Evolutionary conservation across 331 rosid genomes (phyloP).

Genomic region (Erythrophleum ivorense): DNA sequence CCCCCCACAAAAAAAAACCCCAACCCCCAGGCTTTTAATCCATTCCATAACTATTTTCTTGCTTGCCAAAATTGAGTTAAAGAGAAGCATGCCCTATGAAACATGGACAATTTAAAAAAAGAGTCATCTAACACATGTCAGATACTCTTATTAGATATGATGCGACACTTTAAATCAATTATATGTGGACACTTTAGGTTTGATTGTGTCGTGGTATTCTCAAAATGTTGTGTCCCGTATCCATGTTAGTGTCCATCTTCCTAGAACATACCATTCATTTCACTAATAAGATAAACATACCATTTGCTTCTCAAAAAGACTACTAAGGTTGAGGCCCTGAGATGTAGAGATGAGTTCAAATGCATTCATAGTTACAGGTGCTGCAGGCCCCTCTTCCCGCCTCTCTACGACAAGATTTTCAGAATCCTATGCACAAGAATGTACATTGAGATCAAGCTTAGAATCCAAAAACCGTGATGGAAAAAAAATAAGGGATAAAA

Average conservation of each 20-base stretch:
- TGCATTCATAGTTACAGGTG: slow-evolving; percentile 92
- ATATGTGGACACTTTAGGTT: background rate
- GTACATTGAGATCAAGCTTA: slow-evolving; percentile 36
- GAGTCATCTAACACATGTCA: background rate
- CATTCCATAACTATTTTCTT: slow-evolving; percentile 11
- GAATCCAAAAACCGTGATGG: slow-evolving; percentile 30
- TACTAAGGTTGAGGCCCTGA: slow-evolving; percentile 86
- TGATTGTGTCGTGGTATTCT: background rate
- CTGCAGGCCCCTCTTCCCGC: slow-evolving; percentile 59
- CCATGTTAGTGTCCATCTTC: background rate
- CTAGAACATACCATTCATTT: background rate
- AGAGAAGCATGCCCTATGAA: background rate
- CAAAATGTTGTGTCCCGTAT: background rate
- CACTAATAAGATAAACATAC: slow-evolving; percentile 44
- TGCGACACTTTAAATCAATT: background rate
- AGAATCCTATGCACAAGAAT: slow-evolving; percentile 55
- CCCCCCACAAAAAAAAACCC: too few species aligned
- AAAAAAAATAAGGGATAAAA: background rate
- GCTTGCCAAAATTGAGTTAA: slow-evolving; percentile 7
- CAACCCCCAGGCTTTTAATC: background rate
- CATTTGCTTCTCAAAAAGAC: slow-evolving; percentile 95
- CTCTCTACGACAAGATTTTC: slow-evolving; percentile 77
- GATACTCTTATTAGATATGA: background rate
- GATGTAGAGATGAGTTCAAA: slow-evolving; percentile 96
- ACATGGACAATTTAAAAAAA: background rate